phyloP scores from a whole-genome alignment of 306 rosid species.

The Acacia crassicarpa region DNA sequence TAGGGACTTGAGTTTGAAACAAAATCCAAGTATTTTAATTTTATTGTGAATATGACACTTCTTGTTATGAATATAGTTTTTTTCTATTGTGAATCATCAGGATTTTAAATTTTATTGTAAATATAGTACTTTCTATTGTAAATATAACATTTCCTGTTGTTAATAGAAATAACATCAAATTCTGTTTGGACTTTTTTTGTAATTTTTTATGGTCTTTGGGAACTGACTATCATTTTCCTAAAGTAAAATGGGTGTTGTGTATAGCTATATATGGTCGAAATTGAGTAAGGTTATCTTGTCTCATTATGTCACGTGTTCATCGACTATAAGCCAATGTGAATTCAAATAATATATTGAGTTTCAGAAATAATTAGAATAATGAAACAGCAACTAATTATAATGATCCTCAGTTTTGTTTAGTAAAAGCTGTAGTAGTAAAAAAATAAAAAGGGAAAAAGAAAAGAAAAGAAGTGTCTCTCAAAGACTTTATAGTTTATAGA shows the following conservation, averaged over 20 bases:
- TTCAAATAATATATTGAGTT: background rate
- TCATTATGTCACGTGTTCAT: slow-evolving; percentile 16
- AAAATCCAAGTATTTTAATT: no score
- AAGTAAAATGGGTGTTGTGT: background rate
- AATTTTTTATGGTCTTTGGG: no score
- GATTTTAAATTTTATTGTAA: no score
- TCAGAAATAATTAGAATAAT: background rate
- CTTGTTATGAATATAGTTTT: no score
- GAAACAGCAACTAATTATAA: background rate
- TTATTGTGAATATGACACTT: no score
- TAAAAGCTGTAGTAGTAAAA: background rate
- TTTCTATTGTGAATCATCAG: no score
- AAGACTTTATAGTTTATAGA: background rate
- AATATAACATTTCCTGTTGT: no score
- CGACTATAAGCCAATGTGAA: background rate
- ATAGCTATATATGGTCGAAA: background rate
- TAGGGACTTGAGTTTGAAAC: no score
- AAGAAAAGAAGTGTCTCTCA: background rate
- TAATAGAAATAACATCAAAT: no score
- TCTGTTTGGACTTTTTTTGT: no score
- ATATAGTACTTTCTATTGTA: no score
- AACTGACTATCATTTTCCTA: no score
- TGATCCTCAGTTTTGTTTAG: background rate
- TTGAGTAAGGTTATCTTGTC: slow-evolving; percentile 16
- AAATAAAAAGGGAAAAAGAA: background rate